Evolutionary conservation across 129 eudicot species (phyloP), one percentile per base, ranked within the genome.

Genomic region (Rutidosis leptorrhynchoides): DNA sequence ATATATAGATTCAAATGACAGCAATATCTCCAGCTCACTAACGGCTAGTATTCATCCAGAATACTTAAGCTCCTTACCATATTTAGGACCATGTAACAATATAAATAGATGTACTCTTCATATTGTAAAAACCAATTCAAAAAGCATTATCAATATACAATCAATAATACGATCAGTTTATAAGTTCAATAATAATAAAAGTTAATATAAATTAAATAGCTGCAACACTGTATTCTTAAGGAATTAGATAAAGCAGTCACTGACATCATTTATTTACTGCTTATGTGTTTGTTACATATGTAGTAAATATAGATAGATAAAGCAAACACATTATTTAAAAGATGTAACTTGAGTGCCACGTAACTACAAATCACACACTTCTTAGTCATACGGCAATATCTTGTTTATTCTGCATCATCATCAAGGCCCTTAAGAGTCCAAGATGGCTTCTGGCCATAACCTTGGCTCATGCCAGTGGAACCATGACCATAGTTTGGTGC

Each of bases 351-450:
- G 46, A 60, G 73, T 40, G 43, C 43, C 75, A 58, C 70, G 65
- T 71, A 29, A 12, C 24, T 48, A 26, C 55, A 58, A 55, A 70
- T 48, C 73, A 69, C 45, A 62, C 75, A 65, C 73, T 46, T 65
- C 32, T 69, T 65, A 46, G 24, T 29, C 37, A 40, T 60, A 56
- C 30, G 61, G 14, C 63, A 49, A 72, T 48, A 58, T 57, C 42
- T 48, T 56, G 40, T 68, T 48, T 70, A 78, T 58, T 82, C n/a
- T 12, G 11, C 83, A n/a, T 74, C 78, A 21, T 64, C 80, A 7
- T 73, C 82, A 24, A 82, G 69, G n/a, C 71, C 73, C 78, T 82
- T 82, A 37, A 74, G 33, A 55, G 42, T 66, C 86, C 86, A 82
- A 25, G 69, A 43, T 11, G 67, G 64, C 67, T 64, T 61, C 61